Evolutionary conservation across 108 stramenopile genomes (phyloP).

Genomic region (Discostella pseudostelligera): DNA sequence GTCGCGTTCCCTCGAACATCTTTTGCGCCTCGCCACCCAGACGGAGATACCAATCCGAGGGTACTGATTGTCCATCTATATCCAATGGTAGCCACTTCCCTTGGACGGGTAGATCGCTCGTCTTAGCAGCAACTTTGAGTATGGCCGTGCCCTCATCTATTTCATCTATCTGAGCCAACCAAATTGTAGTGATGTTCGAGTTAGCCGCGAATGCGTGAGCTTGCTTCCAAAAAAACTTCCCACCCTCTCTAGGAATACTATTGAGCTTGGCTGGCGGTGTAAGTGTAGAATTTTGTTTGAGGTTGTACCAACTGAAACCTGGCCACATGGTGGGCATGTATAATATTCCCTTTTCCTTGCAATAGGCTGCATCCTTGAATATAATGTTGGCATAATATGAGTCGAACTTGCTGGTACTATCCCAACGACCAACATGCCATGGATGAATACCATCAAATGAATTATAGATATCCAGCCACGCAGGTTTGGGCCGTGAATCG

Average conservation of each 20-base stretch:
- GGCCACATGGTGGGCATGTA: conserved; percentile 56
- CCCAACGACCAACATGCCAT: conserved; percentile 49
- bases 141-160: conserved; percentile 54
- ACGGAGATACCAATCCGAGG: conserved; percentile 50
- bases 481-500: conserved; percentile 12
- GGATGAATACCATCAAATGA: conserved; percentile 42
- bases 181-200: conserved; percentile 25
- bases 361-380: conserved; percentile 28
- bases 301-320: conserved; percentile 44
- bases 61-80: conserved; percentile 29
- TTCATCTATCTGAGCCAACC: conserved; percentile 52
- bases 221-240: conserved; percentile 46
- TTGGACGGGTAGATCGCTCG: conserved; percentile 17
- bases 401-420: background rate
- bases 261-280: conserved; percentile 14
- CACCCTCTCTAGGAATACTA: conserved; percentile 34
- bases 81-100: conserved; percentile 41
- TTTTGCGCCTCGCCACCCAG: conserved; percentile 34
- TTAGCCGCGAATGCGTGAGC: conserved; percentile 19
- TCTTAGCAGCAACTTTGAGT: conserved; percentile 32
- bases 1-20: conserved; percentile 24
- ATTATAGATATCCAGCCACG: conserved; percentile 32
- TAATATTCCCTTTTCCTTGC: conserved; percentile 25
- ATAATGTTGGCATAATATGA: conserved; percentile 18
- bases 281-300: conserved; percentile 4